These are phyloP conservation scores for Clonostachys rhizophaga DNA, from an alignment of 2,329 filamentous ascomycete species.

Conservation along the genomic window DNA sequence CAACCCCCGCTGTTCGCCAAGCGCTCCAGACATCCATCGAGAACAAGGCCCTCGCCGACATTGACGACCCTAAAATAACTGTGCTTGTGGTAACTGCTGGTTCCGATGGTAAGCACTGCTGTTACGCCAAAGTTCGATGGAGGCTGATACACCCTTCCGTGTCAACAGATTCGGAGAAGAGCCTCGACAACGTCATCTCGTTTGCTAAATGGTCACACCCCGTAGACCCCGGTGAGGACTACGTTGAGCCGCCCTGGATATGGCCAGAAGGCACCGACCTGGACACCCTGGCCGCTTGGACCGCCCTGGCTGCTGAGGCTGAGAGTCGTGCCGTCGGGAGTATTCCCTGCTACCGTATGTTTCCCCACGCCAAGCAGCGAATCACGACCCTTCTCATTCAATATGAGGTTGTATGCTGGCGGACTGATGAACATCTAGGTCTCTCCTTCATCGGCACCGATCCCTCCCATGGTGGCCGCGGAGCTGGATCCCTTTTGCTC, in stretches of 20 bases:
- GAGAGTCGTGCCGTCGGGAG: not conserved
- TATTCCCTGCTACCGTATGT: not conserved
- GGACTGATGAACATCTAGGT: not conserved
- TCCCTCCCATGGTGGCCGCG: not conserved
- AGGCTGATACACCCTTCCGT: no score
- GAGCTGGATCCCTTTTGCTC: not conserved
- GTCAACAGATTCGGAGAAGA: no score
- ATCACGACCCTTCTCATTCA: not conserved
- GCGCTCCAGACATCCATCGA: not conserved
- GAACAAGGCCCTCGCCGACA: conserved; percentile 4
- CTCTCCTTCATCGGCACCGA: not conserved
- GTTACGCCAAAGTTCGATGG: no score
- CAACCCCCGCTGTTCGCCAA: not conserved
- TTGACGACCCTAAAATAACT: conserved; percentile 11
- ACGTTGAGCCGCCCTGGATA: not conserved
- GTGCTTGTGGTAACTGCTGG: not conserved
- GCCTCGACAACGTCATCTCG: not conserved
- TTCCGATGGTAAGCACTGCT: no score
- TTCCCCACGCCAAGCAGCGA: no score
- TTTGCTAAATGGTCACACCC: not conserved
- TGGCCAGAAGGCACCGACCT: not conserved
- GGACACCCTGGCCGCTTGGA: not conserved
- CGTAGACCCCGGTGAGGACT: not conserved
- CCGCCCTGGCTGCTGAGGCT: not conserved
- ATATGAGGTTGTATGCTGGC: not conserved